Conservation (phyloP, 2,329 filamentous ascomycete genomes). For the Aspergillus neotritici region DNA sequence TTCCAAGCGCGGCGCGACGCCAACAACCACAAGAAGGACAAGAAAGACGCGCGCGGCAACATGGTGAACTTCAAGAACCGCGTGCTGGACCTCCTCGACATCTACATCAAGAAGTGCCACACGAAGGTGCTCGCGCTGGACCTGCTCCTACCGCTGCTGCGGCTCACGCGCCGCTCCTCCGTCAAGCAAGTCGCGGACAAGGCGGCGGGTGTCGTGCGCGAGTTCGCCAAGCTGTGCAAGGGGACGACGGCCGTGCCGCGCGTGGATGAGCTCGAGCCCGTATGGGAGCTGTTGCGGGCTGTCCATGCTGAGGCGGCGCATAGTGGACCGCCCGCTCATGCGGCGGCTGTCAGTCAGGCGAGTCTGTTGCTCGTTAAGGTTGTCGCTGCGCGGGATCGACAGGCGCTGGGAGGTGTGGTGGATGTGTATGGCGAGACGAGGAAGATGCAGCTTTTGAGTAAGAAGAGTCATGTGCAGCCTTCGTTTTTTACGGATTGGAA, state of each 20-base stretch:
- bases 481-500: conserved; percentile 67
- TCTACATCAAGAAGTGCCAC: conserved; percentile 76
- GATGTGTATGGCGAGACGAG: conserved; percentile 61
- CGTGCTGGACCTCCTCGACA: conserved; percentile 77
- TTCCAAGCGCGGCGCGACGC: conserved; percentile 71
- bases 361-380: conserved; percentile 43
- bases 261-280: conserved; percentile 33
- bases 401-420: conserved; percentile 51
- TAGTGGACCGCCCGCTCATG: conserved; percentile 61
- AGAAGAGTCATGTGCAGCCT: conserved; percentile 56
- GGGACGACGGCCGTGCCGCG: conserved; percentile 43
- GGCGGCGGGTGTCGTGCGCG: conserved; percentile 64
- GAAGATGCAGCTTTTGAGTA: conserved; percentile 53
- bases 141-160: conserved; percentile 69
- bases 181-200: conserved; percentile 71
- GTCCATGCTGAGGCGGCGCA: conserved; percentile 61
- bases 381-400: conserved; percentile 44
- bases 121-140: conserved; percentile 61
- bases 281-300: conserved; percentile 55
- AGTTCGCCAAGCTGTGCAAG: conserved; percentile 62
- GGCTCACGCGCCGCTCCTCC: conserved; percentile 67
- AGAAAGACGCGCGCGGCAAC: conserved; percentile 79
- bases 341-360: conserved; percentile 63
- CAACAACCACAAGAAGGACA: conserved; percentile 70
- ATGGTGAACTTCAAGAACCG: conserved; percentile 94